Base-by-base conservation (phyloP, 257 asterid genomes). In the Verbena officinalis region DNA sequence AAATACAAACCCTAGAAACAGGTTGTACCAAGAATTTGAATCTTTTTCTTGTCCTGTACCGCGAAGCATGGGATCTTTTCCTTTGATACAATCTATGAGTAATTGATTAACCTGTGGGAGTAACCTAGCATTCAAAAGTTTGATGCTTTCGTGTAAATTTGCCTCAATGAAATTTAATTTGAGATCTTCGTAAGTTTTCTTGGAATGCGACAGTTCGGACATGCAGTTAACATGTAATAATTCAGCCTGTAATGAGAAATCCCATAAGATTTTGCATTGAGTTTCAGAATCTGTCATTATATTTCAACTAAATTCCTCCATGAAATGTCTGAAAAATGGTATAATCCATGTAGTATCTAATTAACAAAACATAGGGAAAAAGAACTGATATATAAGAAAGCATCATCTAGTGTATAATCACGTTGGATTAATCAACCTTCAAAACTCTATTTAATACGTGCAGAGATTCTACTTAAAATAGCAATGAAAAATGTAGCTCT, bases 181-280 rank as follows among this genome's bases (percentile, higher is more conserved):
- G 30, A 67, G 74, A 65, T 81, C 83, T 67, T 70, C 73, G 72
- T 83, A 65, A 64, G 69, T 75, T 55, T 67, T 72, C 67, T 73
- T 78, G 70, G 81, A 77, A 68, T 42, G 77, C 38, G 71, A 55
- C 72, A 89, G 75, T 72, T 89, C 94, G 38, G 62, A 73, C 75
- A 68, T 68, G 73, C 98, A 91, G 43, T 77, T 78, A 27, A 61
- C 60, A 81, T 71, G 73, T 65, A 86, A 49, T 49, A 85, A 68
- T 36, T 81, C 92, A 62, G 85, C 96, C 96, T 91, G 95, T 83
- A 83, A 65, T 33, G 55, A 59, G 52, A 78, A 75, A 22, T 60
- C 49, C 39, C 40, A 75, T 69, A 66, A 61, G 62, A 75, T 69
- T 63, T 53, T 39, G 62, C 46, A 61, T 72, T 48, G 48, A 50